Percentiles rank a stretch among this genome's conserved stretches.
phyloP scores from a whole-genome alignment of 2,329 filamentous ascomycete genomes.

The Teratosphaeria epicoccoides region DNA sequence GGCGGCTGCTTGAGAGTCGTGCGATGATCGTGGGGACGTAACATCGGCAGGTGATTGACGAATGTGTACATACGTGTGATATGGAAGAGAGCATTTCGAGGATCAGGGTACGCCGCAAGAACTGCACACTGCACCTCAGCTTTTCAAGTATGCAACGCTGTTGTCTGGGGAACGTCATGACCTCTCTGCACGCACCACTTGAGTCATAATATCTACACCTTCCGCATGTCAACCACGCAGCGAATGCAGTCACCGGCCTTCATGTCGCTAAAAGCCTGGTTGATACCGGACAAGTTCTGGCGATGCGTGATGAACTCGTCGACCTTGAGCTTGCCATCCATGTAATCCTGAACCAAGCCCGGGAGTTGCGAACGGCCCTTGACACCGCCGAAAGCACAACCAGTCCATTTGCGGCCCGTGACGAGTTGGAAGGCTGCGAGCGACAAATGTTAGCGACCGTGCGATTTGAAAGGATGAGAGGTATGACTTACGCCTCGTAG shows the following conservation, averaged over 20 bases:
- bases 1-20: too few relatives aligned
- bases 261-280: constrained; percentile 85
- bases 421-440: constrained; percentile 86
- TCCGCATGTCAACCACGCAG: constrained; percentile 65
- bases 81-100: too few relatives aligned
- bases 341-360: constrained; percentile 78
- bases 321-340: constrained; percentile 83
- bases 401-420: constrained; percentile 94
- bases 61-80: too few relatives aligned
- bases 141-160: too few relatives aligned
- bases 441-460: neutral
- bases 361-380: constrained; percentile 92
- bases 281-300: constrained; percentile 72
- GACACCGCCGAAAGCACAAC: constrained; percentile 94
- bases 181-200: too few relatives aligned
- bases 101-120: too few relatives aligned
- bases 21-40: too few relatives aligned
- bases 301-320: constrained; percentile 99
- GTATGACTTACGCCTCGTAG: constrained; percentile 70
- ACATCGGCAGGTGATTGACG: too few relatives aligned
- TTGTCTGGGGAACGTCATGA: too few relatives aligned
- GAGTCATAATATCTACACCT: too few relatives aligned
- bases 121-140: too few relatives aligned
- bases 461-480: neutral
- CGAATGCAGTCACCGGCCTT: constrained; percentile 95